phyloP scores from a whole-genome alignment of 176 grass and related monocot species.

The Themeda triandra region DNA sequence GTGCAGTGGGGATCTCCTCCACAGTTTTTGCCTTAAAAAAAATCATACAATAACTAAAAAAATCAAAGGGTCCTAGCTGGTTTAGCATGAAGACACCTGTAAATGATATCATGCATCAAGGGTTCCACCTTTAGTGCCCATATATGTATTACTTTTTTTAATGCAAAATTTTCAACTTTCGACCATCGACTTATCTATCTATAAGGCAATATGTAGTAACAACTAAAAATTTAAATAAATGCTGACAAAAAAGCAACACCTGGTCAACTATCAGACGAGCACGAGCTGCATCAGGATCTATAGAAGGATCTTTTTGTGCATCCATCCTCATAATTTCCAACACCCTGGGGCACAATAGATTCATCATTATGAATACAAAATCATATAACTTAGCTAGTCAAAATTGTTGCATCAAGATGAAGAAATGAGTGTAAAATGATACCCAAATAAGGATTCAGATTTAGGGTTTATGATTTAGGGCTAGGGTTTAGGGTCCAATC shows the following conservation, averaged over 20 bases:
- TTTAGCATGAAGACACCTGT: slow-evolving; percentile 1
- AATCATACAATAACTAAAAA: too few relatives aligned
- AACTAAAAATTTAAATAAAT: background rate
- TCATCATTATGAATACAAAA: background rate
- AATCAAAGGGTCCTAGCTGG: background rate
- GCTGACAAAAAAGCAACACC: slow-evolving; percentile 36
- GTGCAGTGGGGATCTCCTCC: too few relatives aligned
- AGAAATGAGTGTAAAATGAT: slow-evolving; percentile 12
- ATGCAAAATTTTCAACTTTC: background rate
- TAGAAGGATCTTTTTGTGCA: slow-evolving; percentile 69
- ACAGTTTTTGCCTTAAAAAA: too few relatives aligned
- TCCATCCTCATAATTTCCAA: slow-evolving; percentile 84
- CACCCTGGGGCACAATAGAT: slow-evolving; percentile 55
- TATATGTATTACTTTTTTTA: background rate
- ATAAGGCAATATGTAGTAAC: background rate
- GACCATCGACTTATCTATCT: background rate
- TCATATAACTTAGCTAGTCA: background rate
- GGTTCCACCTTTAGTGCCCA: background rate
- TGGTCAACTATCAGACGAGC: slow-evolving; percentile 76
- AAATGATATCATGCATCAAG: background rate
- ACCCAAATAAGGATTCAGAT: slow-evolving; percentile 11
- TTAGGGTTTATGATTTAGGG: background rate
- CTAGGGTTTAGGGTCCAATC: background rate
- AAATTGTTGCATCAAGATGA: slow-evolving; percentile 17
- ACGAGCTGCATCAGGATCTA: slow-evolving; percentile 51